phyloP scores from a whole-genome alignment of 2,329 filamentous ascomycete species.

The Trichothecium roseum region DNA sequence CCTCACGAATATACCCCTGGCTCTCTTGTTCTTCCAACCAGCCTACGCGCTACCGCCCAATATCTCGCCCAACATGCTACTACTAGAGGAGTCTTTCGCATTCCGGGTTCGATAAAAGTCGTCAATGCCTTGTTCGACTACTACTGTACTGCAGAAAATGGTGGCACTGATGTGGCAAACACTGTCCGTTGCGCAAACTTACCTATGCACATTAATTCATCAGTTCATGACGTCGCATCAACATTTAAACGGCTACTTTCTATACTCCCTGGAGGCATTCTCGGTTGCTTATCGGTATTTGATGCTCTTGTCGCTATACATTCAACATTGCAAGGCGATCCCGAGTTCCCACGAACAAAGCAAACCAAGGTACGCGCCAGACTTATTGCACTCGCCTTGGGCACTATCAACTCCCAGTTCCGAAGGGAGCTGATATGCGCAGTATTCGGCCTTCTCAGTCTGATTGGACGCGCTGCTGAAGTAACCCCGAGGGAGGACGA shows the following conservation, averaged over 20 bases:
- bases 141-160: constrained; percentile 41
- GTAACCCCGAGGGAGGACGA: constrained; percentile 40
- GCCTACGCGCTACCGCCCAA: constrained; percentile 56
- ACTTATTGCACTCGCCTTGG: constrained; percentile 55
- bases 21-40: constrained; percentile 51
- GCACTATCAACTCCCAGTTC: constrained; percentile 46
- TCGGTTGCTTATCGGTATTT: constrained; percentile 52
- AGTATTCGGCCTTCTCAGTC: constrained; percentile 53
- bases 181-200: constrained; percentile 51
- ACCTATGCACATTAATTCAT: constrained; percentile 47
- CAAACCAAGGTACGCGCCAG: constrained; percentile 48
- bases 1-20: constrained; percentile 47
- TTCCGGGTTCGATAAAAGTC: constrained; percentile 46
- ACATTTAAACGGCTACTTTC: constrained; percentile 57
- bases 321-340: constrained; percentile 40
- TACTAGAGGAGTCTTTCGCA: constrained; percentile 51
- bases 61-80: constrained; percentile 46
- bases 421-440: constrained; percentile 55
- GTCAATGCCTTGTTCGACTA: constrained; percentile 53
- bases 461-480: constrained; percentile 50
- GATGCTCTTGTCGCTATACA: constrained; percentile 53
- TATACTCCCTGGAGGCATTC: constrained; percentile 53
- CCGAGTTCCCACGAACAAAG: constrained; percentile 41
- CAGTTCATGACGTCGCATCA: constrained; percentile 55
- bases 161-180: constrained; percentile 38